Evolutionary conservation across 1,284 basidiomycete genomes (phyloP), one percentile per base, ranked within the genome.

Genomic region (Tylopilus sp.): DNA sequence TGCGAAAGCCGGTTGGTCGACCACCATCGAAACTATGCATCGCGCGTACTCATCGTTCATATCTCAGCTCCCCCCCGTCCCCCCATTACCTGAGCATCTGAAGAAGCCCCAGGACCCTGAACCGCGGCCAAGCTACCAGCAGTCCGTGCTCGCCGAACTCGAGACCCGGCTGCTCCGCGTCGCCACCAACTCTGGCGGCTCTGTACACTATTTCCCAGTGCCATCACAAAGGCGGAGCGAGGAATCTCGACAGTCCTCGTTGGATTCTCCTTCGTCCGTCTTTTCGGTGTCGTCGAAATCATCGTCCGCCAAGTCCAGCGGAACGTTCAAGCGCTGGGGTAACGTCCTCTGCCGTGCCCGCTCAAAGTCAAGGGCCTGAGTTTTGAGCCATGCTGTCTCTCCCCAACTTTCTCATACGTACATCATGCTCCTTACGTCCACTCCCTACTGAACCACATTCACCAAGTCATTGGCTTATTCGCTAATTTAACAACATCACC

Each of bases 161-260:
- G 64, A 65, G 49, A 68, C 60, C 4, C 59, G 55, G 25, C 39
- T 65, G 1, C 56, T 69, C 6, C 60, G 59, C 6, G 60, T 60
- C 12, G 51, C 40, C 23, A 57, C 49, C 34, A 65, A 53, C 21
- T 62, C 64, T 3, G 54, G 38, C 11, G 58, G 69, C 6, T 69
- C 64, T 10, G 67, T 65, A 35, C 67, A 65, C 39, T 65, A 67
- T 45, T 65, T 65, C 45, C 64, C 64, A 16, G 64, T 65, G 5
- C 62, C 63, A 30, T 62, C 65, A 8, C 66, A 69, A 21, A 62
- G 63, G 28, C 65, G 52, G 30, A 63, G 65, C 16, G 63, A 65
- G 19, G 66, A 69, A 5, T 61, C 52, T 6, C 37, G 45, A 25
- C 54, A 69, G 38, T 12, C 44, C 13, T 69, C 66, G 1, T 38